Base-by-base conservation (phyloP, 768 basidiomycete species). In the Lactarius sp. region DNA sequence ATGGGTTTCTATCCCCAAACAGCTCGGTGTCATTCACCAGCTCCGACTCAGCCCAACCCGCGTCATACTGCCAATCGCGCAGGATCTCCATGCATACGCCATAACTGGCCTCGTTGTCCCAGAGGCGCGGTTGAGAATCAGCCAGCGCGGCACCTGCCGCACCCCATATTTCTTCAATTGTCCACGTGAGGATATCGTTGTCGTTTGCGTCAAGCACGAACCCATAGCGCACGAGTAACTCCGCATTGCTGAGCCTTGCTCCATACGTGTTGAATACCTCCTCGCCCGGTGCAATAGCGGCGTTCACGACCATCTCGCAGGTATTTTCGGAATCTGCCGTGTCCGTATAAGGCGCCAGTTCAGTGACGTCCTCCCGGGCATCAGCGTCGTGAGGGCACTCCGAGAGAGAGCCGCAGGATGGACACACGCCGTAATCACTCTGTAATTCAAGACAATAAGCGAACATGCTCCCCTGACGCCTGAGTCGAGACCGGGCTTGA, bases 211-310 rank as follows among this genome's bases (percentile, higher is more conserved):
- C 85, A n/a, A 92, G 78, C 33, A 78, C 71, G 70, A 92, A 92
- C 0, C 90, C 90, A 72, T 92, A 92, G 65, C 81, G 83, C 16
- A 76, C 77, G 56, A 91, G 76, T 14, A 92, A 79, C 68, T 84
- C 75, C 1, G 88, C 83, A 70, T 91, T 92, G 18, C 77, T 76
- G 42, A 91, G 75, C 3, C 76, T 74, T 69, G 82, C 81, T n/a
- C 86, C 85, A 70, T 92, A 93, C 0, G 87, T 87, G 72, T 93
- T 93, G 78, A 84, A 92, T 22, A 90, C 77, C 61, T 92, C 84
- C 10, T 76, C 75, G 46, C 75, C 73, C 0, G 82, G 76, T 8
- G 75, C 73, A 47, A 91, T 78, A n/a, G 74, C 66, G 14, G 73
- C 71, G 64, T 85, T 82, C 0, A 83, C 77, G 3, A 89, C 84